phyloP scores from a whole-genome alignment of 495 filamentous ascomycete species.

The Penicillium alfredii region DNA sequence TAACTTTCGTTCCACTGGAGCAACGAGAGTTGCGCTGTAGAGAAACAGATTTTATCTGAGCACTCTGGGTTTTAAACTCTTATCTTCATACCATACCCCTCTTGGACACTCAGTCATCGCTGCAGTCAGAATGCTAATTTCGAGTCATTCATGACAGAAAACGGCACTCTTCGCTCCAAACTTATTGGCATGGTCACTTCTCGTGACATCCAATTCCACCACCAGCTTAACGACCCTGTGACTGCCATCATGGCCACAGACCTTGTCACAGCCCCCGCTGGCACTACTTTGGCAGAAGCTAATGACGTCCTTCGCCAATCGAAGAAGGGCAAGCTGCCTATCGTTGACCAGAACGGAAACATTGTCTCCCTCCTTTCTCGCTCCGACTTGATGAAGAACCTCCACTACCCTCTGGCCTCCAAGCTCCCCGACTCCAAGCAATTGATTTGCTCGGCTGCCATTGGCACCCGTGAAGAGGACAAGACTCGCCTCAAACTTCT shows the following conservation, averaged over 20 bases:
- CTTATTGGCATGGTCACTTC: conserved; percentile 96
- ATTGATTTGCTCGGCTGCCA: conserved; percentile 89
- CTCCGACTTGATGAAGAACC: conserved; percentile 97
- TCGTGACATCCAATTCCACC: conserved; percentile 94
- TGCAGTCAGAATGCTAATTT: conserved; percentile 24
- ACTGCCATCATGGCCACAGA: conserved; percentile 93
- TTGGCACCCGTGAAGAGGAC: conserved; percentile 90
- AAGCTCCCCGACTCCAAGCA: conserved; percentile 98
- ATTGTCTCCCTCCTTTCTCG: conserved; percentile 92
- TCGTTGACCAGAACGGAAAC: conserved; percentile 81
- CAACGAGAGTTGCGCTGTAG: conserved; percentile 78
- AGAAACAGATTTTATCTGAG: conserved; percentile 51
- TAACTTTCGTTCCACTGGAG: conserved; percentile 99
- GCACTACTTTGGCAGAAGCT: conserved; percentile 79
- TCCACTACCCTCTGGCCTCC: conserved; percentile 92
- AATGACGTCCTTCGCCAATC: conserved; percentile 90
- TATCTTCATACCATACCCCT: too few relatives aligned
- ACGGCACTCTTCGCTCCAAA: conserved; percentile 87
- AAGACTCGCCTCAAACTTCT: conserved; percentile 80
- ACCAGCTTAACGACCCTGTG: conserved; percentile 60
- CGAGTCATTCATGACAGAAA: conserved; percentile 52
- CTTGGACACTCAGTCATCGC: conserved; percentile 27
- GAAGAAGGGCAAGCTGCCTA: conserved; percentile 98
- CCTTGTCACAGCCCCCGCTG: conserved; percentile 80
- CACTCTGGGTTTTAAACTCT: conserved; percentile 8